Percentiles rank a stretch among this genome's conserved stretches.
phyloP scores from a whole-genome alignment of 306 rosid genomes.

The Rubus parviflorus region DNA sequence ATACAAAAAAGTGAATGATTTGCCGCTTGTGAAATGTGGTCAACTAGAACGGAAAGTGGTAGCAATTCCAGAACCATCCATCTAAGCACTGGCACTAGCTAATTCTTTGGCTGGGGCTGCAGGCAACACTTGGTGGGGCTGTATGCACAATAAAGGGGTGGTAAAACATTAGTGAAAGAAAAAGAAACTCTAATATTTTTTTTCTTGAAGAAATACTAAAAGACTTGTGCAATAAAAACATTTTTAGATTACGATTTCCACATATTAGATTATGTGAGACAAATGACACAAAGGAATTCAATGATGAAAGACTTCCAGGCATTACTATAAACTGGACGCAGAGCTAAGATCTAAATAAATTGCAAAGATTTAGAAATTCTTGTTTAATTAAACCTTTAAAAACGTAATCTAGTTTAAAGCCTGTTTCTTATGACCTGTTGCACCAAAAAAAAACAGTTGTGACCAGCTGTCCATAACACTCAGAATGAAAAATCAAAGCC shows the following conservation, averaged over 20 bases:
- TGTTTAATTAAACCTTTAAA: not conserved
- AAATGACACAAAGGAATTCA: not conserved
- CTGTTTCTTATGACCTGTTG: not conserved
- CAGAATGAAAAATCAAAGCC: not conserved
- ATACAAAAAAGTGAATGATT: not conserved
- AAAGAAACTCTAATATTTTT: not conserved
- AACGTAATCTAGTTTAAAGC: not conserved
- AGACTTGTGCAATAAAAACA: not conserved
- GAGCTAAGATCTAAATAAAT: not conserved
- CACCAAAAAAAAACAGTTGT: not conserved
- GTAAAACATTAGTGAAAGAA: not conserved
- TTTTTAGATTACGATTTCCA: not conserved
- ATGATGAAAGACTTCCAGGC: not conserved
- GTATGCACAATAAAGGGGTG: conserved; percentile 24
- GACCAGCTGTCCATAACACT: not conserved
- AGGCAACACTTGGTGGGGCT: conserved; percentile 56
- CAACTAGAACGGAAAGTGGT: not conserved
- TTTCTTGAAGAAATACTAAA: not conserved
- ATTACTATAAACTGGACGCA: not conserved
- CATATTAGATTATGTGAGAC: not conserved
- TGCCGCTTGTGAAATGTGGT: not conserved
- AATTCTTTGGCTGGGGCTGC: conserved; percentile 44
- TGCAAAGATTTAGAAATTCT: not conserved
- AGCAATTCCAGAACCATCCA: not conserved
- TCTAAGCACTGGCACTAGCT: conserved; percentile 39